Evolutionary conservation across 768 basidiomycete genomes (phyloP).

Genomic region (Grammothele lineata): DNA sequence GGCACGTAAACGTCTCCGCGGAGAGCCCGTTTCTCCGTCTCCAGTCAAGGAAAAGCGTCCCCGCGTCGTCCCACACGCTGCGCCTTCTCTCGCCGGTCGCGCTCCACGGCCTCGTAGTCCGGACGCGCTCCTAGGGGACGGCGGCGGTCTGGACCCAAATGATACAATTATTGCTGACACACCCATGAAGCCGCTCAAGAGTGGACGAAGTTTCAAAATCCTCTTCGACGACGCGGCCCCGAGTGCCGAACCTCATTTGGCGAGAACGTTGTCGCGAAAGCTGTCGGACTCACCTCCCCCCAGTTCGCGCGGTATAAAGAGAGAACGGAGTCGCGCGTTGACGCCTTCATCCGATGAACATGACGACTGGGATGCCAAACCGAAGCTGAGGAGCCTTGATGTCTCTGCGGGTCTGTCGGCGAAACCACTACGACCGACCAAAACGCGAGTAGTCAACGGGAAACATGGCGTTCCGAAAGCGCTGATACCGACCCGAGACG

Average conservation of each 20-base stretch:
- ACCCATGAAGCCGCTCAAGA: slow-evolving; percentile 57
- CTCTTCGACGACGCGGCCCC: slow-evolving; percentile 52
- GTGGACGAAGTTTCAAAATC: slow-evolving; percentile 58
- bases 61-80: slow-evolving; percentile 43
- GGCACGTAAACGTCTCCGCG: slow-evolving; percentile 77
- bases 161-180: slow-evolving; percentile 64
- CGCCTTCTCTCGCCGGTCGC: slow-evolving; percentile 34
- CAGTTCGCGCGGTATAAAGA: slow-evolving; percentile 6
- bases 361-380: slow-evolving; percentile 16
- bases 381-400: slow-evolving; percentile 20
- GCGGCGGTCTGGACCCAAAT: slow-evolving; percentile 23
- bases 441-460: slow-evolving; percentile 9
- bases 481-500: slow-evolving; percentile 20
- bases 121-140: slow-evolving; percentile 33
- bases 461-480: slow-evolving; percentile 13
- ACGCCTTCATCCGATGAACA: slow-evolving; percentile 21
- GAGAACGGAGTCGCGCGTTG: slow-evolving; percentile 16
- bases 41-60: slow-evolving; percentile 73
- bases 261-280: slow-evolving; percentile 2
- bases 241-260: slow-evolving; percentile 4
- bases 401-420: not conserved
- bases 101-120: slow-evolving; percentile 28
- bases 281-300: not conserved
- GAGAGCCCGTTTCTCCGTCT: slow-evolving; percentile 80
- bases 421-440: slow-evolving; percentile 1